phyloP scores from a whole-genome alignment of 169 alveolate species.

The Eimeria sp. region DNA sequence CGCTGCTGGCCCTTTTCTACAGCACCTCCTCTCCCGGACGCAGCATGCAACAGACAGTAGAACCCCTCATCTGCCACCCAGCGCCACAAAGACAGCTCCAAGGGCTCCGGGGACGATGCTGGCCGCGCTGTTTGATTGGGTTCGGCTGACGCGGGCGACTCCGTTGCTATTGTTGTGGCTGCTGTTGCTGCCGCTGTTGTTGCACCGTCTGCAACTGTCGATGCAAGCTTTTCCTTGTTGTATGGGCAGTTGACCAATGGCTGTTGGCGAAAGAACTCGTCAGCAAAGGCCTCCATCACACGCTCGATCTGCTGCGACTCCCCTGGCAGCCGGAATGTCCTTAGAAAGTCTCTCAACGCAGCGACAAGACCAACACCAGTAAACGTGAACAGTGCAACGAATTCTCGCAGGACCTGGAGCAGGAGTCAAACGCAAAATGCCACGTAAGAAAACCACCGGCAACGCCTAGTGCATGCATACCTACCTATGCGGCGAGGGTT shows the following conservation, averaged over 20 bases:
- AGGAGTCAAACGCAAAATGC: not conserved
- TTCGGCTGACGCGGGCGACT: conserved; percentile 3
- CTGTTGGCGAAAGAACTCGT: conserved; percentile 89
- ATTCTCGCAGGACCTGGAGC: conserved; percentile 87
- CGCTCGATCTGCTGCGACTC: conserved; percentile 96
- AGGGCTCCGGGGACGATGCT: conserved; percentile 54
- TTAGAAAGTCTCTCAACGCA: conserved; percentile 91
- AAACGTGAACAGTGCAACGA: conserved; percentile 90
- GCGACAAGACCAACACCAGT: conserved; percentile 91
- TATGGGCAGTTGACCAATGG: conserved; percentile 57
- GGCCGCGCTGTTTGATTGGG: not conserved
- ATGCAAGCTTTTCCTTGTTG: conserved; percentile 52
- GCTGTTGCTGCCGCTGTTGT: conserved; percentile 53
- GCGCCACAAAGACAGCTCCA: conserved; percentile 55
- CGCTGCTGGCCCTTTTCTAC: not conserved
- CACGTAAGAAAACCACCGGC: not conserved
- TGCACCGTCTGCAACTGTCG: not conserved
- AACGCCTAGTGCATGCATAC: not conserved
- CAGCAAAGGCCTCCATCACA: conserved; percentile 93
- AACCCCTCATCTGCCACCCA: conserved; percentile 66
- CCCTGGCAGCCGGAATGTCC: conserved; percentile 94
- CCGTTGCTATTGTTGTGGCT: conserved; percentile 13
- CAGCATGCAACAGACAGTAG: conserved; percentile 9
- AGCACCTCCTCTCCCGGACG: conserved; percentile 31
- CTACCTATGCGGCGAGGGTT: not conserved